Conservation (phyloP, 805 yeast genomes). For the Kuraishia ogatae region DNA sequence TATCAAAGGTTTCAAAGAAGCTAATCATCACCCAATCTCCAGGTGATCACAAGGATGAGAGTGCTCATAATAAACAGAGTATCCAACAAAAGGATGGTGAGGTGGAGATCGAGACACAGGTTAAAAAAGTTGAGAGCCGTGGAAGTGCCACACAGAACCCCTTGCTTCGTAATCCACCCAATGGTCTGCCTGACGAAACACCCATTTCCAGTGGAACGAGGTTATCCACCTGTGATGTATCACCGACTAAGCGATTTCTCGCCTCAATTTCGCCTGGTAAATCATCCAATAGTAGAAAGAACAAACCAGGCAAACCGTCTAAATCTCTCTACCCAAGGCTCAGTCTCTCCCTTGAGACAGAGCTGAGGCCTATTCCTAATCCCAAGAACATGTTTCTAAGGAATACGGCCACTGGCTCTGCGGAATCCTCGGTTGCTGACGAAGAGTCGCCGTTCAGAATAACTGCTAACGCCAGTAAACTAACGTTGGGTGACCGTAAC, state of each 20-base stretch:
- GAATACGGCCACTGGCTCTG: not conserved
- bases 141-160: too few species aligned
- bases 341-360: constrained; percentile 1
- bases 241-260: not conserved
- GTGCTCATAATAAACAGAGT: too few species aligned
- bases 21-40: constrained; percentile 1
- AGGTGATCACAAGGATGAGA: too few species aligned
- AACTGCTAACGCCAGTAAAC: not conserved
- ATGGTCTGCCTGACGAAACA: too few species aligned
- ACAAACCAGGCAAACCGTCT: not conserved
- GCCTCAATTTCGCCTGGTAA: not conserved
- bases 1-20: not conserved
- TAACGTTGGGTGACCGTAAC: constrained; percentile 1
- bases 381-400: not conserved
- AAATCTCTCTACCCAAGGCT: constrained; percentile 1
- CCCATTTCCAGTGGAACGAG: too few species aligned
- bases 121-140: too few species aligned
- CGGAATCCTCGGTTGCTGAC: too few species aligned
- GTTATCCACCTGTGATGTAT: not conserved
- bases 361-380: not conserved
- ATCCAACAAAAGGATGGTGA: too few species aligned
- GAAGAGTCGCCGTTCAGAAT: not conserved
- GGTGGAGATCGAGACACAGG: too few species aligned
- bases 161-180: too few species aligned
- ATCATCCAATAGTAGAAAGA: not conserved